Evolutionary conservation across 192 early-diverging fungal species (phyloP).

Genomic region (Backusella circina): DNA sequence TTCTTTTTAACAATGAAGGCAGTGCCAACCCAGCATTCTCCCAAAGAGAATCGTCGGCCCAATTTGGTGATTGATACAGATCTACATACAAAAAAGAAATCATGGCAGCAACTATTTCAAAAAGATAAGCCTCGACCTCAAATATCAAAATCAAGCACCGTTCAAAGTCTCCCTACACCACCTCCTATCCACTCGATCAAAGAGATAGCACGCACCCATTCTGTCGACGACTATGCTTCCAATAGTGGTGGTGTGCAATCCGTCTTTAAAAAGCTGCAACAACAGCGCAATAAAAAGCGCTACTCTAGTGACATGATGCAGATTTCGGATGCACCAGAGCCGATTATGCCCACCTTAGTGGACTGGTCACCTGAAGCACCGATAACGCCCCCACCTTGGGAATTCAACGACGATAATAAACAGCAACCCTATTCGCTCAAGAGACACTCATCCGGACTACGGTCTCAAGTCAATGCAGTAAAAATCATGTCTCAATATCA

Average conservation of each 20-base stretch:
- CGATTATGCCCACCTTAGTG: not conserved
- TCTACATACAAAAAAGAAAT: not conserved
- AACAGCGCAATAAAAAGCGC: not conserved
- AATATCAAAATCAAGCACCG: not conserved
- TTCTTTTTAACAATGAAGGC: not conserved
- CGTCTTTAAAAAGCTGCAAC: not conserved
- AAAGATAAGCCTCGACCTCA: not conserved
- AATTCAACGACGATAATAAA: not conserved
- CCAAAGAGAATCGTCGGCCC: not conserved
- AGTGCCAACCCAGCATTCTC: not conserved
- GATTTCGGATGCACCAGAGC: not conserved
- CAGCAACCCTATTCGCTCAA: not conserved
- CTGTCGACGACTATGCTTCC: not conserved
- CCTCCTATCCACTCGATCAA: not conserved
- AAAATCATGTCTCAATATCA: not conserved
- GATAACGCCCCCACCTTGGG: not conserved
- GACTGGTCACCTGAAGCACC: slow-evolving; percentile 7
- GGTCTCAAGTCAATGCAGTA: not conserved
- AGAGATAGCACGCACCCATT: not conserved
- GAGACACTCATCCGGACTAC: too few relatives aligned
- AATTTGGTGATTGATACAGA: not conserved
- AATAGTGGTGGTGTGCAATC: not conserved
- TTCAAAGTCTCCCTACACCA: not conserved
- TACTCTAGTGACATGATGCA: not conserved
- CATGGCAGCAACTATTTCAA: not conserved